A percentile compares a stretch with the other conserved stretches of the same genome.
These are phyloP conservation scores for Flaveria brownii DNA, from an alignment of 129 eudicot genomes.

Conservation along the genomic window DNA sequence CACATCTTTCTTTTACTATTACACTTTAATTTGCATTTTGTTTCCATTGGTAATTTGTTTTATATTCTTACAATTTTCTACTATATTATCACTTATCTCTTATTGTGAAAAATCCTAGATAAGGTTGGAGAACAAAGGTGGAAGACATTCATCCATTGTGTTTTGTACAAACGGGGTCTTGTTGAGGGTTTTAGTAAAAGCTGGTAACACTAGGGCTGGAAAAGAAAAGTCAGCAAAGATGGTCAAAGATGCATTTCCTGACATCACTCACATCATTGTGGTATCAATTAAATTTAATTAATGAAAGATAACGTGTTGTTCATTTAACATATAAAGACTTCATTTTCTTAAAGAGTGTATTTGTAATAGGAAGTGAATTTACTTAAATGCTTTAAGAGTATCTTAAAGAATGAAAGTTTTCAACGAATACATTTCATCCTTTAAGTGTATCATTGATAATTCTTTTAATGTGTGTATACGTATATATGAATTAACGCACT, in stretches of 20 bases:
- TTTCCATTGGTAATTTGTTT: constrained; percentile 10
- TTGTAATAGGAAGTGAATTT: neutral
- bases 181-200: constrained; percentile 71
- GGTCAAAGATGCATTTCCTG: constrained; percentile 46
- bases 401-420: neutral
- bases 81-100: neutral
- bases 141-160: constrained; percentile 77
- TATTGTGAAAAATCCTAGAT: constrained; percentile 53
- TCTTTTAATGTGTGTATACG: neutral
- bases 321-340: neutral
- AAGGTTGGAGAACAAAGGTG: constrained; percentile 91
- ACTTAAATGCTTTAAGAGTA: constrained; percentile 15
- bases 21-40: constrained; percentile 5
- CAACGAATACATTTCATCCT: neutral
- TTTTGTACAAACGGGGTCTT: constrained; percentile 97
- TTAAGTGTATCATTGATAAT: neutral
- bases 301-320: neutral
- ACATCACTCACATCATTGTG: constrained; percentile 93
- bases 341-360: neutral
- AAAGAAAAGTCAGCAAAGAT: constrained; percentile 37
- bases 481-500: neutral
- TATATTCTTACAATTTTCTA: constrained; percentile 6
- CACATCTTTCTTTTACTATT: neutral
- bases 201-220: constrained; percentile 43
- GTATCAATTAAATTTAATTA: constrained; percentile 41